Evolutionary conservation across 83 land plant genomes (phyloP), one percentile per base, ranked within the genome.

Genomic region (Diphasiastrum complanatum): DNA sequence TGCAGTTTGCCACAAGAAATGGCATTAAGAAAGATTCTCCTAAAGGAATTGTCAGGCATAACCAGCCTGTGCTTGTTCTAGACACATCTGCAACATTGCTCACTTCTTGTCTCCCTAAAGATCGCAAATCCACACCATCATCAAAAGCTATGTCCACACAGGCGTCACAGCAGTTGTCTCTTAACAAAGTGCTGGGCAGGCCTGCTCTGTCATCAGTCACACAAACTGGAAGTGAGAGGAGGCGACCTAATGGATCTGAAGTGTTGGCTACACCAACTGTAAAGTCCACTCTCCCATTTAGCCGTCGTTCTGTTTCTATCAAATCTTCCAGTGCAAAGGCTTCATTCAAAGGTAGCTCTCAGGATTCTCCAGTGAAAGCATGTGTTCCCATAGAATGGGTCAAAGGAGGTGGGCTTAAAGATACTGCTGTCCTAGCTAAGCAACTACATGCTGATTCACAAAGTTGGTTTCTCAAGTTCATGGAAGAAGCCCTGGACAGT

Each of bases 391-490:
- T 52, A 14, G 83, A 79, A 8, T 87, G 95, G 95, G 51, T 47
- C 27, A 73, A 71, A 34, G 97, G 95, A n/a, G 60, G 61, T 40
- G 97, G 95, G 4, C 65, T 91, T 27, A 58, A 75, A 40, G 91
- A 91, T 43, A 79, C 77, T 6, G 71, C 81, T 23, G 87, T 82
- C 24, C 75, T 91, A 28, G 87, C 96, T 2, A 78, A 72, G 55
- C 62, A 60, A 58, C 59, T 91, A 28, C 66, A 57, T 50, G 27
- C 33, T 69, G 84, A 78, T 35, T 75, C 84, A 5, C 89, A 81
- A 31, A 72, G 73, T 24, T 91, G 97, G 97, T 91, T 91, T 66
- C 49, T 91, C 31, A 72, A 76, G 0, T 87, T 84, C 60, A 77
- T 88, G 51, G 97, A 91, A 49, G 76, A 57, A n/a, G 87, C 88